Evolutionary conservation across 192 early-diverging fungal genomes (phyloP).

Genomic region (Gamsiella multidivaricata): DNA sequence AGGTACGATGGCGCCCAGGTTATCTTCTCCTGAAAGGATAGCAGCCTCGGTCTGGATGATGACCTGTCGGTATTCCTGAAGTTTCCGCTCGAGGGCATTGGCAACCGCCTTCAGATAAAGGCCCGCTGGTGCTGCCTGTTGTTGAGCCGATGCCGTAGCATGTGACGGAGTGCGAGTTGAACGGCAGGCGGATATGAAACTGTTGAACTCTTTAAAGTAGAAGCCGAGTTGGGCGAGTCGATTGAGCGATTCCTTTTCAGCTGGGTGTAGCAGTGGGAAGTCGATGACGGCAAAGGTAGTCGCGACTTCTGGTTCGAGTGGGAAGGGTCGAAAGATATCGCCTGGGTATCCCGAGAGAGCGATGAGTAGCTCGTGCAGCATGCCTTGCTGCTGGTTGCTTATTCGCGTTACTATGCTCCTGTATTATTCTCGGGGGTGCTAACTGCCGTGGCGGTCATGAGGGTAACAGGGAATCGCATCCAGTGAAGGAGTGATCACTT

Average conservation of each 20-base stretch:
- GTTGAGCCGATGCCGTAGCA: neutral
- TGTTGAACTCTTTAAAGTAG: conserved; percentile 53
- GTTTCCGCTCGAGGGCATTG: conserved; percentile 53
- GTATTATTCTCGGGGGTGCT: neutral
- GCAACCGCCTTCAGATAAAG: conserved; percentile 66
- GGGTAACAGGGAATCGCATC: neutral
- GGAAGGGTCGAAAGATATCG: conserved; percentile 73
- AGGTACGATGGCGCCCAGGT: conserved; percentile 60
- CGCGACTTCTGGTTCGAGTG: conserved; percentile 47
- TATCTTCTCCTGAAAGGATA: conserved; percentile 64
- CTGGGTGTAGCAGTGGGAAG: conserved; percentile 72
- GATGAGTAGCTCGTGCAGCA: conserved; percentile 82
- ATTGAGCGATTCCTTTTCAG: conserved; percentile 70
- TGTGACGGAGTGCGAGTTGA: too few relatives aligned
- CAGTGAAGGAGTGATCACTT: too few relatives aligned
- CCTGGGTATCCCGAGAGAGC: conserved; percentile 72
- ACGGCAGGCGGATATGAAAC: conserved; percentile 53
- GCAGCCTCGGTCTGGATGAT: conserved; percentile 62
- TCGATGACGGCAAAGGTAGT: conserved; percentile 68
- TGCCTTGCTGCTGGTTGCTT: conserved; percentile 24
- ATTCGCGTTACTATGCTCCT: too few relatives aligned
- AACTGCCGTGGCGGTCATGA: neutral
- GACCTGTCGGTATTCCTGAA: conserved; percentile 58
- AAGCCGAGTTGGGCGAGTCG: conserved; percentile 70
- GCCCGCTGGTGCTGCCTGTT: neutral